Base-by-base conservation (phyloP, 225 moss, liverwort and hornwort genomes). In the Antitrichia curtipendula region DNA sequence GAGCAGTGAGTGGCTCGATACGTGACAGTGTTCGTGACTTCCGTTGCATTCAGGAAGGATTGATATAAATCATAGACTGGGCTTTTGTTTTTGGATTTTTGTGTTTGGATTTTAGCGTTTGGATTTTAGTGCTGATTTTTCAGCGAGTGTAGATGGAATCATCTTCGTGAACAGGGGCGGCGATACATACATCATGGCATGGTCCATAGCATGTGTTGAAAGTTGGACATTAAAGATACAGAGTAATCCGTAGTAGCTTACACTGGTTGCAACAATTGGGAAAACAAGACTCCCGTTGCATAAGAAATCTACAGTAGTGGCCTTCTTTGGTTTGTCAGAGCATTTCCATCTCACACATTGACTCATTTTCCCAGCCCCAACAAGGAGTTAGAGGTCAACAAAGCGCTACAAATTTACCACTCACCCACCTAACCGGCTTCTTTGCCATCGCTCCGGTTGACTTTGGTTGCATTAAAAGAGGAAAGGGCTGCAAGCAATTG, bases 381-480 rank as follows among this genome's bases (percentile, higher is more conserved):
- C 8, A 47, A 0, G 18, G 6, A 47, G 28, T 29, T 18, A 24
- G 12, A 73, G 19, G 47, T 31, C 31, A 45, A 45, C 11, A 19
- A 9, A 45, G 31, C 7, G 0, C 9, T 47, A 10, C 1, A 45
- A 29, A 72, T 16, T 5, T 10, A 32, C 3, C 6, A 20, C 8
- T 74, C 13, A 7, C 12, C 4, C 13, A 21, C 2, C 5, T 50
- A 52, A 36, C 2, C 0, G 0, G 6, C 1, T 76, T 36, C 23
- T 75, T 52, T 36, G 9, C 1, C 1, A 0, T 52, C 2, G 0
- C 3, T 34, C 0, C 0, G 0, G 5, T 14, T 75, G 21, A 36
- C 23, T 75, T 53, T 36, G 14, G 10, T 45, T 28, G 6, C 28
- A 71, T 16, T 8, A 3, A 72, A 28, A 71, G 6, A 45, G 4